Base-by-base conservation (phyloP, 768 basidiomycete species). In the Phaffia tasmanica region DNA sequence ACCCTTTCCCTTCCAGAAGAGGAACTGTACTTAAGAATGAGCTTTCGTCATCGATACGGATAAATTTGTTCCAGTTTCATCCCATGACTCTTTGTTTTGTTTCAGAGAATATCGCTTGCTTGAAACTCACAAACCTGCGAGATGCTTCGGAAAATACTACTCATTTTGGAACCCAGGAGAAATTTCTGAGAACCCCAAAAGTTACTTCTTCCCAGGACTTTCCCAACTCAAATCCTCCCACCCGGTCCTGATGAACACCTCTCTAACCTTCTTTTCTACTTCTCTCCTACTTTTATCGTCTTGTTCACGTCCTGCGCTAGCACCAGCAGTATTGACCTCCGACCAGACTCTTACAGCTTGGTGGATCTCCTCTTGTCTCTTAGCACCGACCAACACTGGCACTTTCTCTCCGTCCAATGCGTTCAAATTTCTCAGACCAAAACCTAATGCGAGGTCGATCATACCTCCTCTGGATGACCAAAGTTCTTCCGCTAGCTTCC, bases 351-450 rank as follows among this genome's bases (percentile, higher is more conserved):
- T 62, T 25, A 74, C 53, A 5, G 70, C 71, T 25, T 70, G 35
- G 61, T 74, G 70, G 1, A 77, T 66, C 72, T 77, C 72, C n/a
- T 72, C 70, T 32, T 75, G 57, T 27, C 72, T 71, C 54, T 70
- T 73, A 54, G 70, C 72, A 6, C 76, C 76, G 21, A 76, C 69
- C 8, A 76, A 75, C 21, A 74, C 73, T 0, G 76, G 76, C 32
- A 74, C 55, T 53, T 59, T 68, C 55, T 63, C 56, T 46, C 7
- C 49, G 8, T 56, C 50, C 23, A n/a, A 16, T 23, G 67, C 66
- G 18, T 50, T 27, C 30, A 76, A 21, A 16, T 70, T 71, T 61
- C 71, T 54, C 69, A 72, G 72, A 3, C 75, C 76, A 65, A 69
- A 77, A 19, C 69, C 67, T 32, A 72, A 65, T 11, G 74, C 73